Conservation (phyloP, 1,139 yeast genomes). For the Diutina neorugosa region DNA sequence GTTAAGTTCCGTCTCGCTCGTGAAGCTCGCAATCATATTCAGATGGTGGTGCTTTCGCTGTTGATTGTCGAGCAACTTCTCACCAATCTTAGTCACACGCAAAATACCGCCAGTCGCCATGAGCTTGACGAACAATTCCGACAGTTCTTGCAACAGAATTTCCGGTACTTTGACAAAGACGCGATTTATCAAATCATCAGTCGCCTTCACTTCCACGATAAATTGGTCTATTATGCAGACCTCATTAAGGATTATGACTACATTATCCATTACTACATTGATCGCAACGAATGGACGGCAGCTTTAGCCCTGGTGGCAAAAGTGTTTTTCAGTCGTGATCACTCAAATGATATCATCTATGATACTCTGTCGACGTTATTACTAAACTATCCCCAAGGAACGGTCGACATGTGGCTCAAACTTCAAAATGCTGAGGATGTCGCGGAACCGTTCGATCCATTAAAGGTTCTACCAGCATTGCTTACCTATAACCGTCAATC, state of each 20-base stretch:
- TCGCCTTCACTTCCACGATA: constrained; percentile 52
- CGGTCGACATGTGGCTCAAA: constrained; percentile 74
- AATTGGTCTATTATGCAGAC: constrained; percentile 58
- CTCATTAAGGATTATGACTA: constrained; percentile 56
- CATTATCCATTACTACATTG: constrained; percentile 59
- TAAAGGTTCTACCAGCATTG: constrained; percentile 63
- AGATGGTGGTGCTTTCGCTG: constrained; percentile 52
- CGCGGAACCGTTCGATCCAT: constrained; percentile 29
- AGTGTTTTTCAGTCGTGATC: background rate
- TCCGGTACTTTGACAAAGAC: constrained; percentile 40
- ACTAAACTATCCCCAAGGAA: constrained; percentile 53
- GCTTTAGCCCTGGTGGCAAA: constrained; percentile 44
- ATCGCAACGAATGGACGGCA: constrained; percentile 59
- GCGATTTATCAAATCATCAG: constrained; percentile 65
- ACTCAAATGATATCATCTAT: constrained; percentile 34
- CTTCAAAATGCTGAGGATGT: constrained; percentile 13
- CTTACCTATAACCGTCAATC: constrained; percentile 49
- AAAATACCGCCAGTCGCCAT: constrained; percentile 5
- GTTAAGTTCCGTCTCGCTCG: constrained; percentile 34
- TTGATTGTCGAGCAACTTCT: constrained; percentile 67
- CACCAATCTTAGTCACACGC: constrained; percentile 15
- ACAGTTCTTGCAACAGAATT: constrained; percentile 38
- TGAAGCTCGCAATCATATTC: constrained; percentile 32
- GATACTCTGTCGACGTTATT: constrained; percentile 56
- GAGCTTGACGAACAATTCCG: background rate